phyloP scores from a whole-genome alignment of 108 stramenopile species.

The Fistulifera pelliculosa region DNA sequence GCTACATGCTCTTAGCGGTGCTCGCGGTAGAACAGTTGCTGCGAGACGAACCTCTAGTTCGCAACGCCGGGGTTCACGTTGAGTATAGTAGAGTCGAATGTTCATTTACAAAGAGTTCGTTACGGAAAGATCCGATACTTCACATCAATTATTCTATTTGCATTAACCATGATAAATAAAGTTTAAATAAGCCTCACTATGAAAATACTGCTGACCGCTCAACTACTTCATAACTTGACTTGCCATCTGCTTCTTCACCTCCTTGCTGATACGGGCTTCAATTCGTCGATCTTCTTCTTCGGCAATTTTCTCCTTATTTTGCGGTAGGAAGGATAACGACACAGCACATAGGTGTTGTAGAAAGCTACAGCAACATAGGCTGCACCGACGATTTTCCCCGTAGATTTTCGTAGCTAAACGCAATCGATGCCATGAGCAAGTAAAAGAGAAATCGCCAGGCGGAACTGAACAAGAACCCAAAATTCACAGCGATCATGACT shows the following conservation, averaged over 20 bases:
- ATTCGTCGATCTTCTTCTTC: conserved; percentile 84
- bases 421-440: conserved; percentile 45
- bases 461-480: conserved; percentile 77
- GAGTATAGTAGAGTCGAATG: too few relatives aligned
- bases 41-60: too few relatives aligned
- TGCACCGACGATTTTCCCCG: conserved; percentile 43
- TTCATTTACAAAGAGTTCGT: too few relatives aligned
- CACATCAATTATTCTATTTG: too few relatives aligned
- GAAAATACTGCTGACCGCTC: too few relatives aligned
- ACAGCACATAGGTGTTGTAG: conserved; percentile 74
- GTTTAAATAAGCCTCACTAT: too few relatives aligned
- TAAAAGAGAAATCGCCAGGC: conserved; percentile 70
- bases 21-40: too few relatives aligned
- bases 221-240: conserved; percentile 19
- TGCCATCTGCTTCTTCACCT: conserved; percentile 72
- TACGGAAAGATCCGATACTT: too few relatives aligned
- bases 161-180: too few relatives aligned
- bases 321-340: conserved; percentile 72
- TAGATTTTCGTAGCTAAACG: conserved; percentile 49
- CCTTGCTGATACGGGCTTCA: conserved; percentile 71
- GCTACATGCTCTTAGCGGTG: too few relatives aligned
- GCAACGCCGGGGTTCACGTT: too few relatives aligned
- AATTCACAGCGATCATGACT: conserved; percentile 76
- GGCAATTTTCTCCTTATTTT: conserved; percentile 76
- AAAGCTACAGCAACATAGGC: conserved; percentile 40